Conservation (phyloP, 2,329 filamentous ascomycete genomes). For the Alternaria sp. region DNA sequence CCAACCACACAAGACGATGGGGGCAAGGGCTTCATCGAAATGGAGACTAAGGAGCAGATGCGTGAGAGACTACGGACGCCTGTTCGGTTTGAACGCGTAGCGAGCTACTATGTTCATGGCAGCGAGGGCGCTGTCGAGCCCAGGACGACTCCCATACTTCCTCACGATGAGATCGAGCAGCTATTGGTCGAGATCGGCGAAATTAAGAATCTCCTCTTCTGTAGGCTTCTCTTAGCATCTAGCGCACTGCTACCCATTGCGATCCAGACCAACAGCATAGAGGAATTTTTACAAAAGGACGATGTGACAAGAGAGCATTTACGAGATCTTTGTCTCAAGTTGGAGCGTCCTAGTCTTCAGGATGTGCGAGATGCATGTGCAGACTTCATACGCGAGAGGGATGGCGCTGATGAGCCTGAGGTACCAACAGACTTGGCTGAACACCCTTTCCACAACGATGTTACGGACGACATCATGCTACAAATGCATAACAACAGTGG, state of each 20-base stretch:
- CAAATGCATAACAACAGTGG: not conserved
- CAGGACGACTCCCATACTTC: conserved; percentile 49
- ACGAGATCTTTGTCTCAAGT: conserved; percentile 58
- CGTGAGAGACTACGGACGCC: conserved; percentile 53
- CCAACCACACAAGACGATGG: conserved; percentile 23
- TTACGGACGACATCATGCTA: not conserved
- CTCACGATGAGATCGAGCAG: conserved; percentile 54
- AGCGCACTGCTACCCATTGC: conserved; percentile 57
- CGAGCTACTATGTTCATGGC: conserved; percentile 46
- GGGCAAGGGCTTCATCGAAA: conserved; percentile 48
- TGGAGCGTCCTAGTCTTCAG: conserved; percentile 59
- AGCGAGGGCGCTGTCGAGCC: conserved; percentile 41
- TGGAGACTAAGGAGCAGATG: conserved; percentile 55
- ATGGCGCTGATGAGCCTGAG: conserved; percentile 47
- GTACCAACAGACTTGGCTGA: conserved; percentile 29
- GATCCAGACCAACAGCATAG: conserved; percentile 54
- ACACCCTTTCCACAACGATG: not conserved
- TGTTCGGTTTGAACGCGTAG: conserved; percentile 44
- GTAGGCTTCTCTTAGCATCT: conserved; percentile 57
- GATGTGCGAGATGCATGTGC: conserved; percentile 62
- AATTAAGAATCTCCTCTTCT: conserved; percentile 61
- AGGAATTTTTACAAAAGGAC: conserved; percentile 56
- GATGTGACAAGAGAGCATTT: conserved; percentile 56
- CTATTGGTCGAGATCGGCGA: conserved; percentile 58
- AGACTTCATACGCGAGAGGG: conserved; percentile 55